Evolutionary conservation across 2,329 filamentous ascomycete species (phyloP), one percentile per base, ranked within the genome.

Genomic region (Calycina marina): DNA sequence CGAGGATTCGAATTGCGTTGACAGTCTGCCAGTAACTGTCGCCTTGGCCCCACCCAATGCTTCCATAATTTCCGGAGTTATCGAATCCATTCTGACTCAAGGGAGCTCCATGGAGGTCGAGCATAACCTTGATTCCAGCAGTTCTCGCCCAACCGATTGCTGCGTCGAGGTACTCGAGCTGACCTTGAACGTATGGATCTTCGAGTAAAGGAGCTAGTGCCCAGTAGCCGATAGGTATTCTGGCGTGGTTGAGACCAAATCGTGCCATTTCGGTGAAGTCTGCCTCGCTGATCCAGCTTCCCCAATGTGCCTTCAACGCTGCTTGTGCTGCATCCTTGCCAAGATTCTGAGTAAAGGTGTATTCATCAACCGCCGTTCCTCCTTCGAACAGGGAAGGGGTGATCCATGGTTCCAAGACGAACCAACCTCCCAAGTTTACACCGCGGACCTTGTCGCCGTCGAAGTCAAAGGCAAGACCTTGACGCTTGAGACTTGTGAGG

Each of bases 221-320:
- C 73, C 73, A 78, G 49, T 77, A 77, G 4, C 73, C 73, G 31
- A 78, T 61, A 2, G 73, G 73, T 34, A 78, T 77, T 28, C 73
- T 59, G 22, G 77, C 68, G 41, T 74, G 65, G 52, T 75, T 77
- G 47, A 77, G 51, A 4, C 72, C 72, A 11, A 38, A 41, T 9
- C 37, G 39, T 18, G 55, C 55, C 38, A 63, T 61, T 27, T 54
- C 48, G n/a, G 50, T 44, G 39, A 63, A 57, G 37, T 63, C 59
- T 3, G 46, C 40, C 35, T 60, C 50, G 14, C 50, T 59, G 41
- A 61, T 58, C 56, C 67, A 78, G 6, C 59, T 61, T 30, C 60
- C 56, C 73, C 73, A 78, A 47, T 78, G 73, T 15, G 57, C 40
- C 5, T 56, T 56, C 22, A 78, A 53, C 18, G 56, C 56, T 12